A percentile compares a stretch with the other conserved stretches of the same genome.
Conservation (phyloP, 495 filamentous ascomycete species). For the Aspergillus heteromorphus region DNA sequence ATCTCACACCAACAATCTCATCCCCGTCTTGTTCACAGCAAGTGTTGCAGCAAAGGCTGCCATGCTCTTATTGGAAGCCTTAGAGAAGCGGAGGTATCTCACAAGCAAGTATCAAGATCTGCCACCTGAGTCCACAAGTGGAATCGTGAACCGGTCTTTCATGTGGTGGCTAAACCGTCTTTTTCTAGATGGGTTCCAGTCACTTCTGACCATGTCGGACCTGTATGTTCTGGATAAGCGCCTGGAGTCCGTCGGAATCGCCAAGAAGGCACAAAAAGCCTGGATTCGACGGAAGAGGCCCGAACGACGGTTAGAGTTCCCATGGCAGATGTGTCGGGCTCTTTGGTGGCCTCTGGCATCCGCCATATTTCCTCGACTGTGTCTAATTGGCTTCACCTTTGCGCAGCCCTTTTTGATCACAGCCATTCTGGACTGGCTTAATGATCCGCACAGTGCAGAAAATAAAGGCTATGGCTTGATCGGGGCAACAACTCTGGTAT, state of each 20-base stretch:
- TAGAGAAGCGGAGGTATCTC: slow-evolving; percentile 44
- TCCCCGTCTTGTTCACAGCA: slow-evolving; percentile 1
- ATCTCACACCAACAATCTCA: background rate
- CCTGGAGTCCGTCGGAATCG: slow-evolving; percentile 28
- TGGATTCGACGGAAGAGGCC: slow-evolving; percentile 27
- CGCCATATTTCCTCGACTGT: slow-evolving; percentile 45
- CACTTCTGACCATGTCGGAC: slow-evolving; percentile 33
- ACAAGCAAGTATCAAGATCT: slow-evolving; percentile 26
- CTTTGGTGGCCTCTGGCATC: slow-evolving; percentile 30
- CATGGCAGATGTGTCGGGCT: background rate
- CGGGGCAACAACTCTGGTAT: slow-evolving; percentile 52
- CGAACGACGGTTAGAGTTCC: background rate
- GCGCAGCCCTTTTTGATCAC: slow-evolving; percentile 58
- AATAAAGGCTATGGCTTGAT: slow-evolving; percentile 50
- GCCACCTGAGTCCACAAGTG: slow-evolving; percentile 48
- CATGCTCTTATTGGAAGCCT: slow-evolving; percentile 44
- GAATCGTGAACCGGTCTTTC: slow-evolving; percentile 41
- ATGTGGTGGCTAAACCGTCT: slow-evolving; percentile 54
- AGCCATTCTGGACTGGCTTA: slow-evolving; percentile 37
- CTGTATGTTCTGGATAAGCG: slow-evolving; percentile 36
- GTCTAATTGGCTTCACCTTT: slow-evolving; percentile 50
- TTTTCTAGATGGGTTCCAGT: slow-evolving; percentile 40
- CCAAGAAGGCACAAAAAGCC: slow-evolving; percentile 26
- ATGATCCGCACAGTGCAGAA: slow-evolving; percentile 24
- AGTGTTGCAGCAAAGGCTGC: slow-evolving; percentile 30